A percentile compares a stretch with the other conserved stretches of the same genome.
Evolutionary conservation across 148 eudicot species (phyloP).

Genomic region (Rheum nobile): DNA sequence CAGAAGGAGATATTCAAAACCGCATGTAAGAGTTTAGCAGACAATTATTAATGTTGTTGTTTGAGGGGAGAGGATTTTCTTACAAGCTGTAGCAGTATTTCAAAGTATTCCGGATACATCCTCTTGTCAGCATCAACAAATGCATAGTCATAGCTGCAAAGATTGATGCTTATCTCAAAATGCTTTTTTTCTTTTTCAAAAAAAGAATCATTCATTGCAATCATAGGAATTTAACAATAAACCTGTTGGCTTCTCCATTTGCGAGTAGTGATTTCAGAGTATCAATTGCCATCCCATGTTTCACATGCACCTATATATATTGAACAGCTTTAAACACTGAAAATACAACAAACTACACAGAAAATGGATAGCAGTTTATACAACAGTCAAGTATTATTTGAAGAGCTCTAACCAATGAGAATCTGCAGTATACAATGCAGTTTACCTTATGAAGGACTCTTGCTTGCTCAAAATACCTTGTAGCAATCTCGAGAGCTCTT

Average conservation of each 20-base stretch:
- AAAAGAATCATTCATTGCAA: not conserved
- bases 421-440: not conserved
- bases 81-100: constrained; percentile 68
- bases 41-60: not conserved
- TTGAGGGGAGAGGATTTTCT: constrained; percentile 1
- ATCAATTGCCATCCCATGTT: constrained; percentile 67
- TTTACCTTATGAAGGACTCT: constrained; percentile 76
- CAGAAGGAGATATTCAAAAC: constrained; percentile 1
- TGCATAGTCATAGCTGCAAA: constrained; percentile 81
- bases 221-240: constrained; percentile 16
- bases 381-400: not conserved
- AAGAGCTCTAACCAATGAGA: not conserved
- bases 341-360: not conserved
- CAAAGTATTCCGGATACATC: constrained; percentile 77
- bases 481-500: constrained; percentile 59
- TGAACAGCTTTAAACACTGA: not conserved
- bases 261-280: constrained; percentile 49
- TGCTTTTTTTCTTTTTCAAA: not conserved
- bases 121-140: constrained; percentile 93
- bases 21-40: not conserved
- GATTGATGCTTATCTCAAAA: not conserved
- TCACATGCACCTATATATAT: constrained; percentile 41
- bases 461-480: constrained; percentile 66
- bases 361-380: not conserved
- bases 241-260: constrained; percentile 75